Percentiles rank a stretch among this genome's conserved stretches.
phyloP scores from a whole-genome alignment of 306 rosid genomes.

The Lathyrus sativus region DNA sequence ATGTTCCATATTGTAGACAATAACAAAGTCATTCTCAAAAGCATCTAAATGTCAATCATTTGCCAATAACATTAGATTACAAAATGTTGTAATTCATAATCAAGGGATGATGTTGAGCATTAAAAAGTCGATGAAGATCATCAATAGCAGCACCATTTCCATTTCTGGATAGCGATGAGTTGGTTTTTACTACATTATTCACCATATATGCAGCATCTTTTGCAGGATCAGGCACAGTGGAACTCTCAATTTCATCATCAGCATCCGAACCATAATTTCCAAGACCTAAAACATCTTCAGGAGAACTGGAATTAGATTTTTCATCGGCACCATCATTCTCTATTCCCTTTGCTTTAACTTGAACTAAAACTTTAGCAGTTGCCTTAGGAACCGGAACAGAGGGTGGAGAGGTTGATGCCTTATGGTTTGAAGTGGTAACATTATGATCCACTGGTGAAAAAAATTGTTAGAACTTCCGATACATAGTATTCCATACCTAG shows the following conservation, averaged over 20 bases:
- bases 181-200: slow-evolving; percentile 44
- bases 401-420: slow-evolving; percentile 49
- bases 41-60: no score
- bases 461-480: slow-evolving; percentile 25
- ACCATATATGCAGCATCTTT: slow-evolving; percentile 42
- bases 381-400: slow-evolving; percentile 55
- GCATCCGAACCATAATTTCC: slow-evolving; percentile 92
- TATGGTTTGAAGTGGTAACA: slow-evolving; percentile 53
- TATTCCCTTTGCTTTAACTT: slow-evolving; percentile 58
- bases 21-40: no score
- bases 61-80: no score
- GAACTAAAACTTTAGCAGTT: slow-evolving; percentile 70
- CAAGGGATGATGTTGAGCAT: no score
- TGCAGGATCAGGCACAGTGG: slow-evolving; percentile 50
- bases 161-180: slow-evolving; percentile 43
- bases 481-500: slow-evolving; percentile 10
- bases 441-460: slow-evolving; percentile 52
- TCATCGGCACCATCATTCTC: slow-evolving; percentile 53
- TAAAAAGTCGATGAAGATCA: no score
- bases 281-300: slow-evolving; percentile 93
- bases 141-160: slow-evolving; percentile 44
- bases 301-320: slow-evolving; percentile 65
- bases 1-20: no score
- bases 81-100: no score
- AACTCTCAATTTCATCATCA: slow-evolving; percentile 63